Base-by-base conservation (phyloP, 306 rosid genomes). In the Astragalus glycyphyllos region DNA sequence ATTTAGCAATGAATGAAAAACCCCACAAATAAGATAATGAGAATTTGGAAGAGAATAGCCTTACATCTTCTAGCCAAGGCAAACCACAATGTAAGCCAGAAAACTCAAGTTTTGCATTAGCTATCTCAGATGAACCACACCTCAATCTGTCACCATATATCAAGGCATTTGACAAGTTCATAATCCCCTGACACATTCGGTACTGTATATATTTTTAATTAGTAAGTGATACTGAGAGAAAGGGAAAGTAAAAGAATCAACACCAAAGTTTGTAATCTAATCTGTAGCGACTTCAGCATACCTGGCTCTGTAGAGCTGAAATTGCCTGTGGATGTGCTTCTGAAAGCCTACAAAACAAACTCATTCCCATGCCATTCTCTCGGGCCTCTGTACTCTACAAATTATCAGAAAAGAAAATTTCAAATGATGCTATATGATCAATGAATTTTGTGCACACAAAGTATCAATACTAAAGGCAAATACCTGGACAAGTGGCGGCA, bases 321-420 rank as follows among this genome's bases (percentile, higher is more conserved):
- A 94, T 89, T 75, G 98, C 90, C 54, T 89, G 90, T 56, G 97
- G 97, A 80, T 94, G 96, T 13, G 96, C 89, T 82, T 94, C 98
- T 32, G 98, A 94, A 31, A 94, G 95, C 87, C 94, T 88, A 68
- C 98, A 79, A 79, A 94, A 94, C 83, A 90, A 89, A 80, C 97
- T 87, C 70, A 83, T 70, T 50, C 92, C 98, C 94, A 94, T 85
- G 54, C 97, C 98, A 80, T 89, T 94, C 83, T 94, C 97, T 56
- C 84, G 88, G 60, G 98, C 98, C 81, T 94, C 98, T 54, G 80
- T 72, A 77, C 97, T 90, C 97, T 94, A 65, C 65, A 73, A 71
- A 73, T 59, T 46, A 48, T 68, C 48, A 65, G 60, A 41, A 49
- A 58, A 26, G 31, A 58, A 65, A 26, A 16, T 10, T 42, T 37